These are phyloP conservation scores for Blastobotrys parvus DNA, from an alignment of 805 yeast genomes.

Conservation along the genomic window DNA sequence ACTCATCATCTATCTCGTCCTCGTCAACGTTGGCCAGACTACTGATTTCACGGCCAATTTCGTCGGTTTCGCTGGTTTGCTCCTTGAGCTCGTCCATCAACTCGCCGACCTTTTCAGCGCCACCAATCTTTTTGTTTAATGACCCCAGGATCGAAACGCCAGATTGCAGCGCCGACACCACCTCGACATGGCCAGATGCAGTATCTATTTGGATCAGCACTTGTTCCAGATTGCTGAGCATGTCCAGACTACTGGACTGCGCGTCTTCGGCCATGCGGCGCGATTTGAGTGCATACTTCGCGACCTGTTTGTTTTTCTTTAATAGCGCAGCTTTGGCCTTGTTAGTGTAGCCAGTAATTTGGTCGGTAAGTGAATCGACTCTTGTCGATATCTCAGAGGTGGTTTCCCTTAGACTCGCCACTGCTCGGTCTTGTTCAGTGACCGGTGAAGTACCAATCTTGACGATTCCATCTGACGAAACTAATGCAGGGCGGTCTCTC, in stretches of 20 bases:
- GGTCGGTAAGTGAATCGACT: conserved; percentile 14
- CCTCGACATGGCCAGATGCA: conserved; percentile 34
- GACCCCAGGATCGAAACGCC: conserved; percentile 31
- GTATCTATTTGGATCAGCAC: conserved; percentile 36
- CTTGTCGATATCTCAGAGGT: conserved; percentile 15
- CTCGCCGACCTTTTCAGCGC: conserved; percentile 35
- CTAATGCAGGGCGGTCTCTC: conserved; percentile 16
- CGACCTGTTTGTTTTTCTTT: conserved; percentile 23
- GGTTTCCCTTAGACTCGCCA: conserved; percentile 17
- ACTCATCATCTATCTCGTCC: conserved; percentile 33
- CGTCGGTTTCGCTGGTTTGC: conserved; percentile 31
- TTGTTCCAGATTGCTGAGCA: conserved; percentile 32
- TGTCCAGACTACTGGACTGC: conserved; percentile 26
- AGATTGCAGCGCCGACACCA: conserved; percentile 32
- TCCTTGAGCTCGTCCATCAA: conserved; percentile 35
- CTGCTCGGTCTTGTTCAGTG: conserved; percentile 18
- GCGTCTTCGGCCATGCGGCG: conserved; percentile 31
- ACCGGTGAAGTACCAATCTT: conserved; percentile 9
- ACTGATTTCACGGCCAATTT: conserved; percentile 31
- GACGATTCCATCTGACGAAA: conserved; percentile 14
- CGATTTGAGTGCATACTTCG: conserved; percentile 29
- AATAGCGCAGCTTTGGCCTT: conserved; percentile 19
- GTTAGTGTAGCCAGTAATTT: conserved; percentile 8
- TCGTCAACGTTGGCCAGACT: conserved; percentile 25
- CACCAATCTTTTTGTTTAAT: conserved; percentile 36